These are phyloP conservation scores for Melaleuca alternifolia DNA, from an alignment of 345 rosid genomes.

Conservation along the genomic window DNA sequence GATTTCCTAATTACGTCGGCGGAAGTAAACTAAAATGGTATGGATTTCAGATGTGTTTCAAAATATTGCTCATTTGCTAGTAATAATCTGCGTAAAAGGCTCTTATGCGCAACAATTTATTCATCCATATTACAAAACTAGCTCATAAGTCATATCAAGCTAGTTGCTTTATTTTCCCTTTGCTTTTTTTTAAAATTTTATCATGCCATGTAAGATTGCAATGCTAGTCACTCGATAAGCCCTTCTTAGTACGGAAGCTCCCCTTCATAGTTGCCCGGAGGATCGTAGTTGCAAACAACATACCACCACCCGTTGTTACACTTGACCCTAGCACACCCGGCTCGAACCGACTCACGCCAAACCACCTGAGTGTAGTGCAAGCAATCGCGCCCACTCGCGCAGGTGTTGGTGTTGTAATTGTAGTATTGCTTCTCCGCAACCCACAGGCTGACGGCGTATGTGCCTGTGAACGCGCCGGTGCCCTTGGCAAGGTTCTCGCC, in stretches of 20 bases:
- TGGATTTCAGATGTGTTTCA: too few species aligned
- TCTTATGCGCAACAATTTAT: neutral
- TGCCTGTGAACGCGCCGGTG: neutral
- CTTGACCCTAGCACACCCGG: conserved; percentile 18
- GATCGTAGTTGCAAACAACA: conserved; percentile 9
- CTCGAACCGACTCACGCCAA: conserved; percentile 3
- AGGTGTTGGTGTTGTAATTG: conserved; percentile 5
- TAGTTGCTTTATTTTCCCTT: neutral
- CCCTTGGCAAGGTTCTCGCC: conserved; percentile 23
- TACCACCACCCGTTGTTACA: conserved; percentile 13
- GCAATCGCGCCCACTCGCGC: conserved; percentile 5
- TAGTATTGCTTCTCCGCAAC: conserved; percentile 15
- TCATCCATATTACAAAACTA: neutral
- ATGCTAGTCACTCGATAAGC: neutral
- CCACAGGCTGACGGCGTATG: conserved; percentile 19
- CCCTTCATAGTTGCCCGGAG: conserved; percentile 4
- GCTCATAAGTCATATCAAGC: neutral
- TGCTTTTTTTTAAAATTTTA: too few species aligned
- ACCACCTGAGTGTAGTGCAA: conserved; percentile 26
- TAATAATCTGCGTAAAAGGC: neutral
- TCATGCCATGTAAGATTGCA: too few species aligned
- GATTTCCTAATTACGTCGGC: too few species aligned
- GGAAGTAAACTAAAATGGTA: too few species aligned
- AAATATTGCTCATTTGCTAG: neutral
- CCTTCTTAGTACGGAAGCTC: conserved; percentile 1